Evolutionary conservation across 306 rosid species (phyloP), one percentile per base, ranked within the genome.

Genomic region (Cicer judaicum): DNA sequence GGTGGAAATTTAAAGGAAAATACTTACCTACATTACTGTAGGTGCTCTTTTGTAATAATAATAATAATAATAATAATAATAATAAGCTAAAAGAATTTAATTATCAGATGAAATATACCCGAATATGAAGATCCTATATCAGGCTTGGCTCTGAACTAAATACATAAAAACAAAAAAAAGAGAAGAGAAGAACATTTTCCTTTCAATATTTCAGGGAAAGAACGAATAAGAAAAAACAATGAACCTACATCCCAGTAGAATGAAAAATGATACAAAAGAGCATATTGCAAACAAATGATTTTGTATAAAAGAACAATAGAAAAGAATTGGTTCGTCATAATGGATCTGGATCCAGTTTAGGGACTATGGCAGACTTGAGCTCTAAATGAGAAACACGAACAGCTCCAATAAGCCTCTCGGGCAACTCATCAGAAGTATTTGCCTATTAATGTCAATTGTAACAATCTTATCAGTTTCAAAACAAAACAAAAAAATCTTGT

Each of bases 331-430:
- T 66, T 39, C 2, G 68, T 91, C 87, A 87, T 38, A 82, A 90
- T n/a, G 92, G 81, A 66, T 90, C 96, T 42, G 76, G 75, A 7
- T 88, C 97, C 82, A 94, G 81, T 70, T 90, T 90, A 7, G 99
- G 92, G 21, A 86, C 88, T 62, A 83, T 61, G 63, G 99, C 97
- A 36, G 97, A 85, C 39, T 81, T 75, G 44, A 94, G 97, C 73
- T 88, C 90, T 73, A 94, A 69, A 78, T 94, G 99, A 68, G 97
- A 92, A 67, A 92, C 66, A 4, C 99, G 97, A 70, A 92, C 96
- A 8, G 99, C 99, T 50, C 99, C 97, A 68, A 94, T 85, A 66
- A 94, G 91, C 86, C 93, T 82, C 84, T 94, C 99, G 1, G 99
- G 97, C 78, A 94, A 88, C 87, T 94, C 99, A 82, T 87, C 93